Evolutionary conservation across 2,329 filamentous ascomycete genomes (phyloP), one percentile per base, ranked within the genome.

Genomic region (Colletotrichum sp.): DNA sequence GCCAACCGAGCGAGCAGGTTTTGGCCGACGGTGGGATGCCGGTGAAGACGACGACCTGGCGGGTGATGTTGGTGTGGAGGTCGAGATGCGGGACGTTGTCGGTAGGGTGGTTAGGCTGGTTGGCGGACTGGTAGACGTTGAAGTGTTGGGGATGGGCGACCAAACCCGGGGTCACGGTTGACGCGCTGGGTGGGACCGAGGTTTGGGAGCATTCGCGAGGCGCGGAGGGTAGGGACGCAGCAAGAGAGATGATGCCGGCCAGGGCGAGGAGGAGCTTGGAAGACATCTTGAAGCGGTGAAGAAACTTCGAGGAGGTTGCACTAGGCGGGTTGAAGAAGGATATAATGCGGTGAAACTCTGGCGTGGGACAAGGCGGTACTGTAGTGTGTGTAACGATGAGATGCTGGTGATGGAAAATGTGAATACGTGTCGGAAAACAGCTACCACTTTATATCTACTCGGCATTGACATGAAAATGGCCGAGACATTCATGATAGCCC

Each of bases 21-120:
- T 78, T 81, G 8, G 83, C 83, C 0, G 39, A 52, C 0, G 79
- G 48, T 0, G 84, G 83, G 70, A 85, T 81, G 34, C 79, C 81
- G 28, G 70, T 66, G 80, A 85, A 85, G n/a, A 83, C 76, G 39
- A 79, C 77, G 0, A 81, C 81, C 63, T 85, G 83, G 66, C 79
- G 76, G 5, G 82, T 80, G 28, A 66, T 68, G 60, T 79, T 74
- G 59, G 71, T 32, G 73, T 77, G 80, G 8, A 79, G 70, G 75
- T 81, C 80, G 22, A 81, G 67, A 15, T 81, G 79, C 3, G 79
- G 16, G 13, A 77, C 80, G 52, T 66, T 60, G 52, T 71, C 72
- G 2, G 71, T 73, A 34, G 52, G 52, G 19, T 71, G 67, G 34
- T 71, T 34, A 4, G 61, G 59, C 11, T 65, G 16, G 34, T 25